These are phyloP conservation scores for Phytopythium cucurbitacearum DNA, from an alignment of 352 stramenopile species.

Conservation along the genomic window DNA sequence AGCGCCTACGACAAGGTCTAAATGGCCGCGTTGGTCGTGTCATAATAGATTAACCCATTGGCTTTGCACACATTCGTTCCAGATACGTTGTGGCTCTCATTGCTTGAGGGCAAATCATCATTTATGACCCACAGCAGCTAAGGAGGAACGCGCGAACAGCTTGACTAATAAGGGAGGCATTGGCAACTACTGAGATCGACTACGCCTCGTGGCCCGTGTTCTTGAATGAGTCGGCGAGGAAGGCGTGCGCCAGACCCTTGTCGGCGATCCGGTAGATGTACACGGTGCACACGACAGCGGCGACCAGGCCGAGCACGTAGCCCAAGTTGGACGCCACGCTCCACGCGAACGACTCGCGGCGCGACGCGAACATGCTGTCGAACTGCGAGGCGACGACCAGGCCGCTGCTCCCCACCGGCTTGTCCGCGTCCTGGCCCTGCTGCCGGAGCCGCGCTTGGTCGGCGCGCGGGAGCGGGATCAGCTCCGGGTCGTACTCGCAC, in stretches of 20 bases:
- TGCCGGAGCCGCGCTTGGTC: conserved; percentile 1
- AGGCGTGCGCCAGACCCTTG: conserved; percentile 15
- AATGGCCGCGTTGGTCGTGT: neutral
- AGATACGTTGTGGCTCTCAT: conserved; percentile 1
- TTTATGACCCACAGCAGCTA: neutral
- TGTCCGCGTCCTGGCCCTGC: neutral
- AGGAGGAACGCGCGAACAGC: conserved; percentile 10
- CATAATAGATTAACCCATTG: conserved; percentile 3
- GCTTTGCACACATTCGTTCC: conserved; percentile 3
- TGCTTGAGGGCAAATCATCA: neutral
- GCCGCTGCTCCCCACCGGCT: conserved; percentile 7
- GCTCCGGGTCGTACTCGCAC: conserved; percentile 49
- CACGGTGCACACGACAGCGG: conserved; percentile 43
- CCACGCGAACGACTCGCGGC: conserved; percentile 49
- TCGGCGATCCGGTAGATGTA: conserved; percentile 60
- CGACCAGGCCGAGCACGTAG: conserved; percentile 40
- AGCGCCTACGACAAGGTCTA: conserved; percentile 80
- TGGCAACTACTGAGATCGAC: neutral
- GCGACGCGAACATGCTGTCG: conserved; percentile 45
- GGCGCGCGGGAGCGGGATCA: conserved; percentile 26
- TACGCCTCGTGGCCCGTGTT: conserved; percentile 31
- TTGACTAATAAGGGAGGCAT: neutral
- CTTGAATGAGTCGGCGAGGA: conserved; percentile 1
- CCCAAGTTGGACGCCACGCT: conserved; percentile 32
- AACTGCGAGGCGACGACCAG: conserved; percentile 13